Evolutionary conservation across 306 rosid genomes (phyloP), one percentile per base, ranked within the genome.

Genomic region (Cyamopsis tetragonoloba): DNA sequence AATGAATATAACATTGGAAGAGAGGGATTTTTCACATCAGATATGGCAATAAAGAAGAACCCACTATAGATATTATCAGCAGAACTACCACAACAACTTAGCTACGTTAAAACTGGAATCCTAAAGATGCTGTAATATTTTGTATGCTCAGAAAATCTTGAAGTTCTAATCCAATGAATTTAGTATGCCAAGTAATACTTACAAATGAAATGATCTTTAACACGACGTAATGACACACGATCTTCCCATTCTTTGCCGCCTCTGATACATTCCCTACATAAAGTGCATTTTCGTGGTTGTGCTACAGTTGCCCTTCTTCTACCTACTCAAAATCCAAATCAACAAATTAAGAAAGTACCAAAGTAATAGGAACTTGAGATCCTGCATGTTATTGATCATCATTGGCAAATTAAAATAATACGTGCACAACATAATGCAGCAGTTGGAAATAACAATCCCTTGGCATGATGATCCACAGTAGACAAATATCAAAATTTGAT

Each of bases 221-320:
- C 91, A 12, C 98, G 98, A 3, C 82, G 91, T 41, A 93, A 27
- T 28, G 97, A 65, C 34, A 93, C 82, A 0, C 86, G 88, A 31
- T 93, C 86, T 76, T 88, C 95, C 98, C 98, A 88, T 62, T 79
- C 87, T 61, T 86, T 68, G n/a, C 88, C 97, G 9, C 82, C 98
- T 86, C 97, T 84, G 62, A 93, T 86, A 81, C 98, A 93, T 77
- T 93, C 98, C 82, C 98, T 86, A 74, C 97, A 93, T 27, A 89
- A 77, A 70, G 97, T 93, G 85, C 98, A 93, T 3, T 71, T 80
- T 64, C 98, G 82, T 5, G 98, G 91, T 10, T 72, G 83, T 44
- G 79, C 85, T 49, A 83, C 96, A 4, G 54, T 84, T 43, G 96
- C 91, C 83, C 79, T 89, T 76, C 70, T 87, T 74, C 46, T 84